Evolutionary conservation across 2,329 filamentous ascomycete genomes (phyloP), one percentile per base, ranked within the genome.

Genomic region (Alternaria panax): DNA sequence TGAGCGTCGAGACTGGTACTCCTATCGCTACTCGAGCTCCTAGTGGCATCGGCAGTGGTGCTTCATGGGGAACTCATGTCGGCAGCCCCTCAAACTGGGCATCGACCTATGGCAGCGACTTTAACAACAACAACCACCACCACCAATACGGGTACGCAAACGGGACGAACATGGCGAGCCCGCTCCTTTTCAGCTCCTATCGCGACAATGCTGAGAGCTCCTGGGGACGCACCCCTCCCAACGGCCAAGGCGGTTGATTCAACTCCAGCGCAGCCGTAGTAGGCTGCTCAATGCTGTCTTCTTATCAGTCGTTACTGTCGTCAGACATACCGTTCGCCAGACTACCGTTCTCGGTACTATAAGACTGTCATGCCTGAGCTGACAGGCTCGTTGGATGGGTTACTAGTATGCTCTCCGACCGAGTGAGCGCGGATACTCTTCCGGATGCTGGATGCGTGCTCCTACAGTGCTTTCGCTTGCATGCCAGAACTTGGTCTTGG

Each of bases 171-270:
- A 73, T 80, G 66, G 74, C 72, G 7, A 81, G 78, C 59, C 79
- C 80, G 8, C 53, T 82, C 30, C 68, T 81, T 6, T 82, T 81
- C 60, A 77, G 77, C 59, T 75, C 77, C 5, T 82, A 76, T 52
- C 60, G 70, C 30, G 68, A 73, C 18, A 62, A 64, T 30, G 65
- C 62, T 7, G 66, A 69, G n/a, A 75, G 70, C 51, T 72, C 73
- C 2, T 78, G 74, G 65, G 68, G 70, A n/a, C 75, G 70, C 16
- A 77, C 73, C 12, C 75, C 76, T 5, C 73, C 75, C 2, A 76
- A 77, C 55, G 76, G 76, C 47, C 76, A 78, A 63, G 76, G 69
- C 51, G 76, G 76, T 63, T 79, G 76, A 79, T 75, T 20, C 20
- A 28, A 51, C 4, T 12, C 36, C 32, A 43, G 38, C 27, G 54